Percentiles rank a stretch among this genome's conserved stretches.
phyloP scores from a whole-genome alignment of 192 early-diverging fungal genomes.

The Pilaira anomala region DNA sequence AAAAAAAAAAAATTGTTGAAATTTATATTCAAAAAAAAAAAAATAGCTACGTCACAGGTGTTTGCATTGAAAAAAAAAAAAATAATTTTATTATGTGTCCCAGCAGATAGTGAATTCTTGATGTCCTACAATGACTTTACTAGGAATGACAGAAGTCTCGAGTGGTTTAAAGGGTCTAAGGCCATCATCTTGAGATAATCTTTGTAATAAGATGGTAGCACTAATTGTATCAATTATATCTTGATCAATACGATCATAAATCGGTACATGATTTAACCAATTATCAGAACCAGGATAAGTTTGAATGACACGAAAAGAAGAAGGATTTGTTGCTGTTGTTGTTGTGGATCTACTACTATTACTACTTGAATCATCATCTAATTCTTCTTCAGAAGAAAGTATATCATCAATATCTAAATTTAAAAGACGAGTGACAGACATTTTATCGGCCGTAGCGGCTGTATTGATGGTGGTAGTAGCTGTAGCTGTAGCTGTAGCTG shows the following conservation, averaged over 20 bases:
- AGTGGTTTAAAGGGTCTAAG: slow-evolving; percentile 34
- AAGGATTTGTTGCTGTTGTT: too few species aligned
- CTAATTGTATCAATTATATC: slow-evolving; percentile 32
- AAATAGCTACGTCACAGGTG: background rate
- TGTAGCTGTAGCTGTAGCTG: background rate
- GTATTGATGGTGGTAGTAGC: background rate
- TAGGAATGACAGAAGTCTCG: slow-evolving; percentile 23
- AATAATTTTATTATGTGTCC: background rate
- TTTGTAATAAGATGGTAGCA: slow-evolving; percentile 39
- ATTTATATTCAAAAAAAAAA: background rate
- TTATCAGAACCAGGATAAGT: slow-evolving; percentile 25
- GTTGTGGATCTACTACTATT: too few species aligned
- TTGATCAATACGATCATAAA: slow-evolving; percentile 10
- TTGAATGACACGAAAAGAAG: slow-evolving; percentile 30
- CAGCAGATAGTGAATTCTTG: slow-evolving; percentile 29
- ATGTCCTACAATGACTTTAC: slow-evolving; percentile 28
- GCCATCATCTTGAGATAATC: slow-evolving; percentile 50
- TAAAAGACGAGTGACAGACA: slow-evolving; percentile 25
- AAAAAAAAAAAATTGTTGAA: background rate
- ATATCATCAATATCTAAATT: slow-evolving; percentile 10
- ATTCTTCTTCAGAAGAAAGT: background rate
- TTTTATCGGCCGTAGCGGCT: slow-evolving; percentile 2
- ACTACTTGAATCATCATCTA: slow-evolving; percentile 4
- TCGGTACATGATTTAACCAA: background rate
- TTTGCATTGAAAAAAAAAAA: background rate